Conservation (phyloP, 2,329 filamentous ascomycete genomes). For the Blumeria graminis region DNA sequence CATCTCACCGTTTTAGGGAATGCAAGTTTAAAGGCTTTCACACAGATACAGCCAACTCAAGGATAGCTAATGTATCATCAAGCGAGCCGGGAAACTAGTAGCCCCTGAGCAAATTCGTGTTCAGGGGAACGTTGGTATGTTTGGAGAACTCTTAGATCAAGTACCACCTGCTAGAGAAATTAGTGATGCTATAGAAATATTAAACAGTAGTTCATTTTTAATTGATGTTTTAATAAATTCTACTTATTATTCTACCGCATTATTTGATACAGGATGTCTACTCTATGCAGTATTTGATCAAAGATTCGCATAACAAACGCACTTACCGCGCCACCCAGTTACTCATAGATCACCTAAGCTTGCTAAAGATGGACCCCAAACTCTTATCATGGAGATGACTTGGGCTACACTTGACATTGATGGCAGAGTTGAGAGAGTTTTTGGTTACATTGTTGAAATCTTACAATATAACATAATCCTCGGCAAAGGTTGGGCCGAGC, state of each 20-base stretch:
- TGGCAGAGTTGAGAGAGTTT: background rate
- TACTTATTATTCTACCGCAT: background rate
- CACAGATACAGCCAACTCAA: no score
- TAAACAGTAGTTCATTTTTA: conserved; percentile 1
- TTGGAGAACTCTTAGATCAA: no score
- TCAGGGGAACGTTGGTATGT: no score
- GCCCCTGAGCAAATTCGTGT: no score
- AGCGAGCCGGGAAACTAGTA: no score
- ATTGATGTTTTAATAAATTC: background rate
- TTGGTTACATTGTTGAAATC: background rate
- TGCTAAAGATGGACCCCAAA: background rate
- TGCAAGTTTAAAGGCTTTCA: no score
- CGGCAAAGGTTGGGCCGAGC: no score
- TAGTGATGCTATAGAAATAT: background rate
- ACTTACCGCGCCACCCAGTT: background rate
- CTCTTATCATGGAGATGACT: background rate
- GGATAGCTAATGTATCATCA: no score
- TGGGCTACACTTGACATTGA: background rate
- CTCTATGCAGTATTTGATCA: no score
- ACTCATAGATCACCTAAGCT: background rate
- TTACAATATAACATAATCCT: no score
- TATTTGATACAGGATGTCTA: conserved; percentile 1
- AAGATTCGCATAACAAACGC: background rate
- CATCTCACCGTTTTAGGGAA: no score
- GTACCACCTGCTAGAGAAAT: no score